Evolutionary conservation across 176 grass and related monocot genomes (phyloP).

Genomic region (Aegilops umbellulata): DNA sequence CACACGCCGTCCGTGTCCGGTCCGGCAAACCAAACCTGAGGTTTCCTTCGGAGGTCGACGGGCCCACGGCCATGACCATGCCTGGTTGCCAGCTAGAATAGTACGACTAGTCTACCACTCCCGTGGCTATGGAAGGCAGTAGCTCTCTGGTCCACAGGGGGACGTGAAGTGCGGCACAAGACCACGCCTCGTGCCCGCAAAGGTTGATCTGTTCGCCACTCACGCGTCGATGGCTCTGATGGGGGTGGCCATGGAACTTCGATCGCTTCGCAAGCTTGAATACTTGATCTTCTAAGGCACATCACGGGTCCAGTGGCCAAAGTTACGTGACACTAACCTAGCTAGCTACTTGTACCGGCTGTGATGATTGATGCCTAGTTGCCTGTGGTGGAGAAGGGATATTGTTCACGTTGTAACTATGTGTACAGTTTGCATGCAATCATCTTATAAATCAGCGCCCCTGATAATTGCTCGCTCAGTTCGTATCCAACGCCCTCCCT

Average conservation of each 20-base stretch:
- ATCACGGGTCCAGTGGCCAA: not conserved
- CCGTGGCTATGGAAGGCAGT: not conserved
- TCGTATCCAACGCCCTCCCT: not conserved
- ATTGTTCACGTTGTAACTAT: not conserved
- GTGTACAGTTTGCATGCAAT: not conserved
- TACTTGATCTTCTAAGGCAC: conserved; percentile 49
- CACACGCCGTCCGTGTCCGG: no score
- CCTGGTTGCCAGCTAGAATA: no score
- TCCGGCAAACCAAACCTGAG: no score
- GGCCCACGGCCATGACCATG: no score
- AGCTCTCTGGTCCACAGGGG: not conserved
- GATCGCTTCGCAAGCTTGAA: not conserved
- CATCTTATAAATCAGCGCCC: conserved; percentile 20
- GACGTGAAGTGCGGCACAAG: conserved; percentile 42
- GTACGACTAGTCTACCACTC: not conserved
- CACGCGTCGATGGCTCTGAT: not conserved
- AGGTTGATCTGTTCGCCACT: conserved; percentile 28
- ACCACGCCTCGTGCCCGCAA: conserved; percentile 29
- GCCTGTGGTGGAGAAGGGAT: not conserved
- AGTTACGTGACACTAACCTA: conserved; percentile 21
- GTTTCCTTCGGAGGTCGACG: no score
- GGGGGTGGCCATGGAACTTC: not conserved
- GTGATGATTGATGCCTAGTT: not conserved
- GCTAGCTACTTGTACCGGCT: not conserved
- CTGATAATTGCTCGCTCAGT: not conserved